Evolutionary conservation across 2,329 filamentous ascomycete species (phyloP), one percentile per base, ranked within the genome.

Genomic region (Sporothrix curviconia): DNA sequence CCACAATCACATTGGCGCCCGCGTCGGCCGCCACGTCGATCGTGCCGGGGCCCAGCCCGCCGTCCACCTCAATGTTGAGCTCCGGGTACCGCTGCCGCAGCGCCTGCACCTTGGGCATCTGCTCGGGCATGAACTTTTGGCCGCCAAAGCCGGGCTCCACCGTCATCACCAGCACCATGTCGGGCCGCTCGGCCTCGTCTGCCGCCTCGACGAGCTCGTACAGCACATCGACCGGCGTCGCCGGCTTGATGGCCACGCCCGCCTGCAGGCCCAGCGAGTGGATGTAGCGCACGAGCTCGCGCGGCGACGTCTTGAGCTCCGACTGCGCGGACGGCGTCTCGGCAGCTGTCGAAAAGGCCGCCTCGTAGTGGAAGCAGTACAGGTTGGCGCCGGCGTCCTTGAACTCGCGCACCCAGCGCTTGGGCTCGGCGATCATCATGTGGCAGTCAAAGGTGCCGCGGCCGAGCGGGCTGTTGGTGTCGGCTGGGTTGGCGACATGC

Each of bases 301-400:
- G 86, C 5, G 94, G 92, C 67, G 75, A 91, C 2, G 92, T 97
- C 71, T 39, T 61, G 36, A 8, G 43, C 22, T 24, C 50, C 2
- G 77, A 84, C 55, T 76, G 80, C 57, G 79, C 81, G 65, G 87
- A 84, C 49, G 92, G 92, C 56, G 80, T 84, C 68, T 92, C 90
- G 66, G 92, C 91, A 36, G 89, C 90, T 43, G 88, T 89, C 52
- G 90, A 95, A 64, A 94, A 82, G 62, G 94, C 94, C 25, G 94
- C 94, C 76, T 99, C 94, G 74, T 97, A 97, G 79, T 99, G 94
- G 79, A 99, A 99, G 79, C 94, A 97, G 79, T 99, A 99, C n/a
- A 99, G 81, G 72, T 99, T 91, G 74, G 92, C 96, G 55, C 94
- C 94, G 60, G 91, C 94, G 55, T 88, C 85, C 72, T 94, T 85